Evolutionary conservation across 805 yeast species (phyloP).

Genomic region (Candida takata): DNA sequence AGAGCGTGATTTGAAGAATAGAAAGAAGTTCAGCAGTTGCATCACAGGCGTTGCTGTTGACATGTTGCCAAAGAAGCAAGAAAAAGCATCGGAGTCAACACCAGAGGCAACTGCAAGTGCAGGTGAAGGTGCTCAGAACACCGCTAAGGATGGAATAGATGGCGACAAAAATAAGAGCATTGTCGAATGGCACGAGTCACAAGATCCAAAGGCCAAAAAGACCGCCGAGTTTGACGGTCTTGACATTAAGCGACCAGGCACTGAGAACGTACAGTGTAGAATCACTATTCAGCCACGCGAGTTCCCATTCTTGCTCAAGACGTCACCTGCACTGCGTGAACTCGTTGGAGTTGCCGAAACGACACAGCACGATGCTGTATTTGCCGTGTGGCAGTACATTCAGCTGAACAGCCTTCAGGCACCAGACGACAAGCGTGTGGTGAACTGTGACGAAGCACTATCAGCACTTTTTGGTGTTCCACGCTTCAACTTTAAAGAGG

Average conservation of each 20-base stretch:
- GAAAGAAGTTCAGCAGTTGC: conserved; percentile 69
- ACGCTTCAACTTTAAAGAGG: conserved; percentile 59
- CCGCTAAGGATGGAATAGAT: no score
- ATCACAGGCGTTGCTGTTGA: conserved; percentile 83
- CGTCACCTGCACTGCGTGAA: conserved; percentile 59
- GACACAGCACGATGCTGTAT: conserved; percentile 81
- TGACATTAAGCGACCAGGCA: conserved; percentile 78
- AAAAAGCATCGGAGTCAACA: conserved; percentile 3
- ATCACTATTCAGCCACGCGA: conserved; percentile 80
- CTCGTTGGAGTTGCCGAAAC: conserved; percentile 72
- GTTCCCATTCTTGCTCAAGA: conserved; percentile 56
- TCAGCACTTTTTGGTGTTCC: conserved; percentile 39
- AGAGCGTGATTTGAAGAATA: conserved; percentile 35
- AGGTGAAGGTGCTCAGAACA: no score
- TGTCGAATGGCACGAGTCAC: conserved; percentile 82
- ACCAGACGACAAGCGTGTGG: conserved; percentile 45
- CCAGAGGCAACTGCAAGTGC: conserved; percentile 7
- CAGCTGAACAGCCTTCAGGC: conserved; percentile 60
- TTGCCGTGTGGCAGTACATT: conserved; percentile 71
- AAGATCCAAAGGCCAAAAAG: conserved; percentile 36
- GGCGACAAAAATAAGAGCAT: conserved; percentile 33
- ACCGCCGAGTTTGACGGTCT: conserved; percentile 76
- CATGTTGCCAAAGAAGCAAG: conserved; percentile 29
- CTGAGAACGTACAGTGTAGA: conserved; percentile 53
- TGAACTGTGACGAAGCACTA: conserved; percentile 43